Base-by-base conservation (phyloP, 139 green algal species). In the Chlamydomonas incerta region DNA sequence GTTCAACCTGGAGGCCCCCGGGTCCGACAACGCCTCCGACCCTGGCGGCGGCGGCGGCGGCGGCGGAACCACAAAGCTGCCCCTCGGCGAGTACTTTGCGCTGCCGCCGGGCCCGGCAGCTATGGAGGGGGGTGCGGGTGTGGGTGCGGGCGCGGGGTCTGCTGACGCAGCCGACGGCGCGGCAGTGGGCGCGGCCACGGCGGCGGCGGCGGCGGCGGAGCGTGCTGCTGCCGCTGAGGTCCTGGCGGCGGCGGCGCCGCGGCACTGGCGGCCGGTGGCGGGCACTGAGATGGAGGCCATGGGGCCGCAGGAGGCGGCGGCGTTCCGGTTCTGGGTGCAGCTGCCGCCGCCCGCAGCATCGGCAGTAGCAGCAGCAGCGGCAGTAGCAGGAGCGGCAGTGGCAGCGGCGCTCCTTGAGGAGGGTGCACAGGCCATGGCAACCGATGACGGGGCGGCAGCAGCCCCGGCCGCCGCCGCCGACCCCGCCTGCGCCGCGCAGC, bases 201-300 rank as follows among this genome's bases (percentile, higher is more conserved):
- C 31, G 33, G 37, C 35, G 60, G 60, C 35, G 8, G 58, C 60
- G 0, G 60, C 14, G 21, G 17, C 15, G 33, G 29, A 58, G 20
- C 28, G 10, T 11, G 37, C 11, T 3, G 37, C 11, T 3, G 31
- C 35, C 23, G 63, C 3, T 20, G 63, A 31, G 33, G 79, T 47
- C 15, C 65, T 75, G 65, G 79, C 79, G 21, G 79, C 77, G 20
- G 65, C 66, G 31, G 79, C 47, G 20, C 79, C 79, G 31, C 24
- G 17, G 17, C 5, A 29, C 20, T 85, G 75, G 14, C 21, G 20
- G 33, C 66, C 79, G 6, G 26, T 75, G 41, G 17, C 47, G 3
- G 29, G 9, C 15, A 26, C 20, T 1, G 46, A 46, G 29, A 66
- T 85, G 10, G 47, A 28, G 5, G 66, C 23, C 24, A 29, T 85